Percentiles rank a stretch among this genome's conserved stretches.
Evolutionary conservation across 495 filamentous ascomycete species (phyloP).

Genomic region (Penicillium fimorum): DNA sequence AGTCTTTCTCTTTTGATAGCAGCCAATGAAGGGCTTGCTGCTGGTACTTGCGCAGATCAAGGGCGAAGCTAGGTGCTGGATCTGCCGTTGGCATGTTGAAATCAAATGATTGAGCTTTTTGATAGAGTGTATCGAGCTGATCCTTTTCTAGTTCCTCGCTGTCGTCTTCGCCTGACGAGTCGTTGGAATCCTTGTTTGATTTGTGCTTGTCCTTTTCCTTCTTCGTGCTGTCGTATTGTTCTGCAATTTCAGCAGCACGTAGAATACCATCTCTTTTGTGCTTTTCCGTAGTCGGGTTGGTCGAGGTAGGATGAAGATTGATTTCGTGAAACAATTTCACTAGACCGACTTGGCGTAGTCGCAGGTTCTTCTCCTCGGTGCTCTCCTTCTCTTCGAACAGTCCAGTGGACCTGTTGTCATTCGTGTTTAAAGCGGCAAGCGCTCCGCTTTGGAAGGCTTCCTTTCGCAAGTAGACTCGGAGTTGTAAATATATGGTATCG

Average conservation of each 20-base stretch:
- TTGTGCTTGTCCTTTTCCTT: constrained; percentile 46
- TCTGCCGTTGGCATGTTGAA: constrained; percentile 85
- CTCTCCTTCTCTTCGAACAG: constrained; percentile 84
- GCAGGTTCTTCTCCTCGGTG: constrained; percentile 75
- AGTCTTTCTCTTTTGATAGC: constrained; percentile 85
- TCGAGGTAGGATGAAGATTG: constrained; percentile 69
- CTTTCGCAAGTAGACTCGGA: constrained; percentile 73
- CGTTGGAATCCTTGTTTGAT: constrained; percentile 40
- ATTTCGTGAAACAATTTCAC: constrained; percentile 90
- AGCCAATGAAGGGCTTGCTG: constrained; percentile 96
- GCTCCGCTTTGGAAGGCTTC: constrained; percentile 65
- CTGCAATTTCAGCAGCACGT: constrained; percentile 79
- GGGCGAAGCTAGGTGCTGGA: constrained; percentile 74
- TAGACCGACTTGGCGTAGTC: constrained; percentile 82
- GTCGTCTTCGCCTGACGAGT: constrained; percentile 68
- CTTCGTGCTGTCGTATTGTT: constrained; percentile 71
- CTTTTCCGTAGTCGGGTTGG: constrained; percentile 72
- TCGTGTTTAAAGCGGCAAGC: constrained; percentile 49
- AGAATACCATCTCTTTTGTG: constrained; percentile 80
- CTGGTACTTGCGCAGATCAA: constrained; percentile 89
- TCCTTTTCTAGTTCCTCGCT: constrained; percentile 91
- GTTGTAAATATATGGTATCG: constrained; percentile 87
- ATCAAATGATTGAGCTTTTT: constrained; percentile 95
- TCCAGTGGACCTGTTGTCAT: constrained; percentile 69
- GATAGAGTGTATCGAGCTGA: constrained; percentile 90